A percentile compares a stretch with the other conserved stretches of the same genome.
These are phyloP conservation scores for Cryptococcus depauperatus DNA, from an alignment of 1,284 basidiomycete genomes.

Conservation along the genomic window DNA sequence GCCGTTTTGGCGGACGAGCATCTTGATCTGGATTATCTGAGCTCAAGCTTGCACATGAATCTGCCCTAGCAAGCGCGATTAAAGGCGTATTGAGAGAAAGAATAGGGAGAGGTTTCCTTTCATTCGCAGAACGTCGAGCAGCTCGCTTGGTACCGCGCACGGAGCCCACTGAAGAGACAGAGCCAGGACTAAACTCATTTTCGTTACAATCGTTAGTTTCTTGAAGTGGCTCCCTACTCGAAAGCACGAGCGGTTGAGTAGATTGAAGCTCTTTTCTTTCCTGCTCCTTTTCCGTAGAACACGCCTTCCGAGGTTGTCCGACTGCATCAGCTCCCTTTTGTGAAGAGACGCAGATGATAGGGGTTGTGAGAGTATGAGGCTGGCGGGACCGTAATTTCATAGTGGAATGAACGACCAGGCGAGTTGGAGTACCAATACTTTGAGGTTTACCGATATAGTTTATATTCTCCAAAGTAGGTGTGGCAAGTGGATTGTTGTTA, in stretches of 20 bases:
- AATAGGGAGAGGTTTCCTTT: slow-evolving; percentile 2
- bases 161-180: slow-evolving; percentile 4
- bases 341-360: not conserved
- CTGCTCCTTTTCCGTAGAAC: not conserved
- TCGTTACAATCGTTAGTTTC: not conserved
- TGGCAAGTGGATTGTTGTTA: slow-evolving; percentile 46
- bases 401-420: too few species aligned
- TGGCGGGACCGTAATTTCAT: too few species aligned
- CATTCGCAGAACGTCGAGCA: slow-evolving; percentile 3
- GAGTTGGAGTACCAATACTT: not conserved
- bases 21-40: slow-evolving; percentile 9
- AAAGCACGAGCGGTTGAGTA: not conserved
- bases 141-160: slow-evolving; percentile 17
- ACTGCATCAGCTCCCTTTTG: slow-evolving; percentile 27
- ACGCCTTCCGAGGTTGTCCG: slow-evolving; percentile 37
- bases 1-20: slow-evolving; percentile 13
- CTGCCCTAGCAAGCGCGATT: slow-evolving; percentile 1
- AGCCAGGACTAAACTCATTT: not conserved
- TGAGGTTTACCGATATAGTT: not conserved
- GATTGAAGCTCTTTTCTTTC: not conserved
- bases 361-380: not conserved
- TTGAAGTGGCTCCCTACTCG: not conserved
- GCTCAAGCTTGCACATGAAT: slow-evolving; percentile 11
- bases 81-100: slow-evolving; percentile 3
- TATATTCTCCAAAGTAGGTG: slow-evolving; percentile 25